phyloP scores from a whole-genome alignment of 768 basidiomycete genomes.

The Lactarius sanguifluus region DNA sequence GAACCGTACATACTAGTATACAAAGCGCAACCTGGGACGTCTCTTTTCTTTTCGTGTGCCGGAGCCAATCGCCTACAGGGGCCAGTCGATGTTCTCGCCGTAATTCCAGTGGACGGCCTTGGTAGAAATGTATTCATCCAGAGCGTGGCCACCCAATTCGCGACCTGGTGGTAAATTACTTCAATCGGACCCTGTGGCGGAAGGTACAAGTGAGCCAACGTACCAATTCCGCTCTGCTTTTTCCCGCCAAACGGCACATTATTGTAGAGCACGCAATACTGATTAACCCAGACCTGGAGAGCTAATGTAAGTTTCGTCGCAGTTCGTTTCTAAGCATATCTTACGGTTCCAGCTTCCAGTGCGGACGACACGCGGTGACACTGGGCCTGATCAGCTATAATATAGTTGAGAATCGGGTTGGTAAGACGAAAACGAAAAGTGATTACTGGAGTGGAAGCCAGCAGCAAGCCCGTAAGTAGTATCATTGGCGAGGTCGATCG shows the following conservation, averaged over 20 bases:
- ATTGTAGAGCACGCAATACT: slow-evolving; percentile 79
- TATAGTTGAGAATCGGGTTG: slow-evolving; percentile 27
- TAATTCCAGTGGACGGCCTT: slow-evolving; percentile 89
- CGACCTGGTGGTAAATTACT: slow-evolving; percentile 51
- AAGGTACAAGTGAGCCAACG: slow-evolving; percentile 29
- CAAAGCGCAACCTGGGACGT: neutral
- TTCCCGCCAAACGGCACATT: slow-evolving; percentile 96
- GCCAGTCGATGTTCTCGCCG: slow-evolving; percentile 78
- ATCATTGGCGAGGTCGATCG: slow-evolving; percentile 79
- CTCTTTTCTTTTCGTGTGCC: neutral
- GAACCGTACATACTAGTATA: neutral
- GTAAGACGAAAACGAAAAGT: slow-evolving; percentile 19
- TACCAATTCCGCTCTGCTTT: slow-evolving; percentile 88
- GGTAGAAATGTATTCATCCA: slow-evolving; percentile 81
- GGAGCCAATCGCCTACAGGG: slow-evolving; percentile 45
- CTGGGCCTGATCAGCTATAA: slow-evolving; percentile 72
- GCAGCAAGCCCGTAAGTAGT: slow-evolving; percentile 91
- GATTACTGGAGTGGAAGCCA: slow-evolving; percentile 81
- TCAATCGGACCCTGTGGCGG: neutral
- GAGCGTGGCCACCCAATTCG: slow-evolving; percentile 82
- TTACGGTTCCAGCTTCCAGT: slow-evolving; percentile 86
- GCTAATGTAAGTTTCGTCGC: slow-evolving; percentile 10
- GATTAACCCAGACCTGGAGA: slow-evolving; percentile 84
- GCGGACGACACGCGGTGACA: slow-evolving; percentile 86
- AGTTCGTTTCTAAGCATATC: slow-evolving; percentile 31